phyloP scores from a whole-genome alignment of 495 filamentous ascomycete species.

The Penicillium dipodomyicola region DNA sequence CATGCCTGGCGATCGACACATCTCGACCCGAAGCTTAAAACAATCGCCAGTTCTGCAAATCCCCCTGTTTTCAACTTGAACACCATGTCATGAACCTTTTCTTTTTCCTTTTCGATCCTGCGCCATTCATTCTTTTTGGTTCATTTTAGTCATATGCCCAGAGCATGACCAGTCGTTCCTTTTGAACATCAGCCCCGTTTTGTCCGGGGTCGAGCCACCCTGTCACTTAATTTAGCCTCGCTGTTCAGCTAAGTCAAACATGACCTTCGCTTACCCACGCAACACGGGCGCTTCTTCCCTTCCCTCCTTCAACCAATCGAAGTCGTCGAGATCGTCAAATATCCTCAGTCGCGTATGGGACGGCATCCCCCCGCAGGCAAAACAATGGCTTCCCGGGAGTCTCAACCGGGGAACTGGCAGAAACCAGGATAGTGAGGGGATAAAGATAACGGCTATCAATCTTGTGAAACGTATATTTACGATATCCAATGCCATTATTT shows the following conservation, averaged over 20 bases:
- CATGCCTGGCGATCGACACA: conserved; percentile 13
- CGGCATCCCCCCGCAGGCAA: conserved; percentile 19
- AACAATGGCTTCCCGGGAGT: conserved; percentile 27
- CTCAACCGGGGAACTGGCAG: conserved; percentile 10
- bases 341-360: conserved; percentile 16
- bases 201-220: conserved; percentile 14
- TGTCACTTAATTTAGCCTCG: conserved; percentile 6
- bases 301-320: conserved; percentile 27
- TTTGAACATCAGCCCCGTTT: conserved; percentile 18
- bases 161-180: conserved; percentile 29
- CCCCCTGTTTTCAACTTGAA: conserved; percentile 16
- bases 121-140: conserved; percentile 10
- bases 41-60: background rate
- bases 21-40: conserved; percentile 12
- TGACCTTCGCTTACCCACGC: conserved; percentile 44
- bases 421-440: conserved; percentile 12
- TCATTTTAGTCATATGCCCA: conserved; percentile 4
- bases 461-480: conserved; percentile 44
- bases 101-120: conserved; percentile 1
- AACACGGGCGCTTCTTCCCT: conserved; percentile 30
- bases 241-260: conserved; percentile 23
- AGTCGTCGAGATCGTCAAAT: conserved; percentile 12
- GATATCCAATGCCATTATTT: conserved; percentile 63
- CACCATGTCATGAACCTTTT: conserved; percentile 11
- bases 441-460: conserved; percentile 14